Evolutionary conservation across 116 monocot species (phyloP).

Genomic region (Posidonia oceanica): DNA sequence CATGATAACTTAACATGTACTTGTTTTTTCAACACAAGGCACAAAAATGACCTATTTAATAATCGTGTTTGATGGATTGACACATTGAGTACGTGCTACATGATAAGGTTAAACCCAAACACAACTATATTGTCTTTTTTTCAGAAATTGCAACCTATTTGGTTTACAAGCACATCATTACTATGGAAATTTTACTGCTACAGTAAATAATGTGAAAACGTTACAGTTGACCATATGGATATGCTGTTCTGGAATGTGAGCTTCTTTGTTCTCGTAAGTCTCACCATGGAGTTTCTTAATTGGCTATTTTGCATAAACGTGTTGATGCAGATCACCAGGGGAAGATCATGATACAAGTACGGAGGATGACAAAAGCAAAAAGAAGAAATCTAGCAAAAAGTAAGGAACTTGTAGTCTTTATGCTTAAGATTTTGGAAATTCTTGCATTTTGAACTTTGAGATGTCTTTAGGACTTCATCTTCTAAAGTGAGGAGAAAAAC

Average conservation of each 20-base stretch:
- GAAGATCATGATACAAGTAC: conserved; percentile 3
- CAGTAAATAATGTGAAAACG: neutral
- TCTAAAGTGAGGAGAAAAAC: conserved; percentile 18
- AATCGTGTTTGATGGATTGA: too few relatives aligned
- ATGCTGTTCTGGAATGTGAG: neutral
- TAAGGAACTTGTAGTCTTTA: conserved; percentile 6
- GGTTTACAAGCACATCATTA: neutral
- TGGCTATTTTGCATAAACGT: conserved; percentile 1
- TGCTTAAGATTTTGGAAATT: neutral
- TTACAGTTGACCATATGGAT: too few relatives aligned
- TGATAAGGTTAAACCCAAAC: too few relatives aligned
- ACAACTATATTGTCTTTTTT: neutral
- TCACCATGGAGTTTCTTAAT: neutral
- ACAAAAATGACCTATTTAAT: too few relatives aligned
- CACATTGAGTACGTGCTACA: too few relatives aligned
- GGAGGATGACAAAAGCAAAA: conserved; percentile 7
- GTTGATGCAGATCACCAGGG: conserved; percentile 18
- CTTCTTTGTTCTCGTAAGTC: neutral
- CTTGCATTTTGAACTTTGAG: neutral
- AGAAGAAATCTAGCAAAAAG: conserved; percentile 19
- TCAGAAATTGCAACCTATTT: neutral
- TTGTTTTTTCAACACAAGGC: too few relatives aligned
- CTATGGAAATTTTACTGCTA: neutral
- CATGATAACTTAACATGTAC: too few relatives aligned
- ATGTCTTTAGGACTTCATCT: conserved; percentile 11